A percentile compares a stretch with the other conserved stretches of the same genome.
Conservation (phyloP, 1,139 yeast species). For the Zhuliangozyma blackwelliae region DNA sequence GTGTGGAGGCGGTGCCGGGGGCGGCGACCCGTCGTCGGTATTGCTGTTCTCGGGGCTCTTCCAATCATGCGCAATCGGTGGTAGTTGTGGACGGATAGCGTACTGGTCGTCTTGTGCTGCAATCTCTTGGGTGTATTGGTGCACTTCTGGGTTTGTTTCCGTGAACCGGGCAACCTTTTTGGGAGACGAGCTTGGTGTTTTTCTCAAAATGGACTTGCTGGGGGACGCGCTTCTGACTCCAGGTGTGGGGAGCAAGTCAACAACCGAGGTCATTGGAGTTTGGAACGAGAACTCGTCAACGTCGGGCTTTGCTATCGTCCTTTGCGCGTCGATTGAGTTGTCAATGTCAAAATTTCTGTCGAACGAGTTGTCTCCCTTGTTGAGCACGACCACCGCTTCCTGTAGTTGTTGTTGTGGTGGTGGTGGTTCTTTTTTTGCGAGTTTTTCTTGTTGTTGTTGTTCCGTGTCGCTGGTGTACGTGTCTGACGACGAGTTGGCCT, state of each 20-base stretch:
- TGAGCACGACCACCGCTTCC: neutral
- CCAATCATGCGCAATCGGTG: constrained; percentile 1
- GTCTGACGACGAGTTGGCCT: constrained; percentile 39
- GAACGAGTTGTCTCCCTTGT: constrained; percentile 14
- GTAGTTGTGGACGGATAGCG: neutral
- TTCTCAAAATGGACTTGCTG: constrained; percentile 39
- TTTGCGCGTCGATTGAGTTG: constrained; percentile 14
- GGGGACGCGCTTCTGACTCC: constrained; percentile 21
- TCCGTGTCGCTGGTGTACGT: constrained; percentile 36
- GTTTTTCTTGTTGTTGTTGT: constrained; percentile 3
- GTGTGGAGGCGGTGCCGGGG: constrained; percentile 17
- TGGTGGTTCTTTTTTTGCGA: neutral
- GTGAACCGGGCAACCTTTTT: constrained; percentile 40
- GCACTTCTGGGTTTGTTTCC: constrained; percentile 30
- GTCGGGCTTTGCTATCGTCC: constrained; percentile 14
- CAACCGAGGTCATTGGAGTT: constrained; percentile 24
- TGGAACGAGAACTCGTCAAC: constrained; percentile 29
- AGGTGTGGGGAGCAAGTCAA: constrained; percentile 9
- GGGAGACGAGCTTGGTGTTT: constrained; percentile 28
- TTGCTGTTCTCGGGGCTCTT: neutral
- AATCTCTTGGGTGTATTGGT: constrained; percentile 24
- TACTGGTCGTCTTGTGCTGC: constrained; percentile 3
- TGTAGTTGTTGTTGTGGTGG: neutral
- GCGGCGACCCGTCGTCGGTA: constrained; percentile 6
- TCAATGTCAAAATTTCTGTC: constrained; percentile 27